phyloP scores from a whole-genome alignment of 257 asterid species.

The Gardenia jasminoides region DNA sequence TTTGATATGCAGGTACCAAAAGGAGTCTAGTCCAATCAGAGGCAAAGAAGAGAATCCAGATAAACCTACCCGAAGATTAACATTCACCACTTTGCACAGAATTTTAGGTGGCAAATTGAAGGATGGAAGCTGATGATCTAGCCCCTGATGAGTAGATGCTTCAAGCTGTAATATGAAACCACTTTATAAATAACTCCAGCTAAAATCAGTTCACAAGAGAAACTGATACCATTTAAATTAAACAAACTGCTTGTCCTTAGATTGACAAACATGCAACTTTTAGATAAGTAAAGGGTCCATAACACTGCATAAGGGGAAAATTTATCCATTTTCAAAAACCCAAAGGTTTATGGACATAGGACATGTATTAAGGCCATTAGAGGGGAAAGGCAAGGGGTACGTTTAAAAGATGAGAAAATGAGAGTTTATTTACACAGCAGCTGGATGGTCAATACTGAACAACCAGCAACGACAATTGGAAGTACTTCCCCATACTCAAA shows the following conservation, averaged over 20 bases:
- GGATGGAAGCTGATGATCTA: slow-evolving; percentile 89
- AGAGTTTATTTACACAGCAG: background rate
- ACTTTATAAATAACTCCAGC: slow-evolving; percentile 12
- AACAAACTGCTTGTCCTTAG: background rate
- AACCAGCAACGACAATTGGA: background rate
- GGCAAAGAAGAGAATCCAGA: background rate
- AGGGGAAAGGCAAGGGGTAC: background rate
- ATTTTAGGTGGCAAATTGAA: slow-evolving; percentile 87
- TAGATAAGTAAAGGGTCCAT: background rate
- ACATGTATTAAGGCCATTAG: background rate
- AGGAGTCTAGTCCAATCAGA: background rate
- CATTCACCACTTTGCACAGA: slow-evolving; percentile 88
- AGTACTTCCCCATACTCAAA: background rate
- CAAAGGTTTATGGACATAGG: background rate
- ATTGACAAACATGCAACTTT: background rate
- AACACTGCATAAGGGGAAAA: background rate
- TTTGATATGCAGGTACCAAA: background rate
- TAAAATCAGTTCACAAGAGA: background rate
- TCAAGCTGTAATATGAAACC: slow-evolving; percentile 62
- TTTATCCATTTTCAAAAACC: background rate
- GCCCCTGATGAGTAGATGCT: slow-evolving; percentile 90
- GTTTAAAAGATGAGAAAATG: background rate
- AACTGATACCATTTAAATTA: background rate
- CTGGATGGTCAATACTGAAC: background rate
- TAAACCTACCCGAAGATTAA: slow-evolving; percentile 68